These are phyloP conservation scores for Dittrichia graveolens DNA, from an alignment of 129 eudicot species.

Conservation along the genomic window DNA sequence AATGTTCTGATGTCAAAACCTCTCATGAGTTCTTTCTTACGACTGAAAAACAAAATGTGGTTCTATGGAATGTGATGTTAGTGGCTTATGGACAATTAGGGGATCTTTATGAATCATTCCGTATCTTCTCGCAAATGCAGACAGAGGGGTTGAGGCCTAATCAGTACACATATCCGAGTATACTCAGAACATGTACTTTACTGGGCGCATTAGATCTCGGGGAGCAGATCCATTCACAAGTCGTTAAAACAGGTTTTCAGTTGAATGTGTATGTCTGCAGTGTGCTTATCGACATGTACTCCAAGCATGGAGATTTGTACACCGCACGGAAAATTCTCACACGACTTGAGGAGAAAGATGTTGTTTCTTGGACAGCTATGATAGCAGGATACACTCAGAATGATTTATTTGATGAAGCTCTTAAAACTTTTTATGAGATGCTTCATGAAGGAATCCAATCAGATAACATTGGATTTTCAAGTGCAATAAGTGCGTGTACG, in stretches of 20 bases:
- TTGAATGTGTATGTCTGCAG: conserved; percentile 86
- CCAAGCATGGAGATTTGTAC: conserved; percentile 79
- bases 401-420: conserved; percentile 70
- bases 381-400: conserved; percentile 84
- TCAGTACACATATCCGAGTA: conserved; percentile 94
- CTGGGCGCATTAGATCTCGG: conserved; percentile 82
- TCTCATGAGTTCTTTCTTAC: conserved; percentile 67
- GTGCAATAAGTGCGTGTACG: conserved; percentile 93
- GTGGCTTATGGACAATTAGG: conserved; percentile 91
- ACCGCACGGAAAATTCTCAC: conserved; percentile 68
- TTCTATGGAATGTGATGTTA: conserved; percentile 96
- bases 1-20: conserved; percentile 76
- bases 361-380: conserved; percentile 98
- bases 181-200: conserved; percentile 78
- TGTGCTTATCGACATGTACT: conserved; percentile 94
- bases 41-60: conserved; percentile 69
- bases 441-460: conserved; percentile 59
- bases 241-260: conserved; percentile 80
- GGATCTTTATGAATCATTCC: conserved; percentile 56
- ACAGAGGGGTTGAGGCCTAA: conserved; percentile 68
- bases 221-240: conserved; percentile 84
- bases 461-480: conserved; percentile 85
- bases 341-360: conserved; percentile 68
- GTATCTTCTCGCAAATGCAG: conserved; percentile 66
- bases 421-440: conserved; percentile 81